Percentiles rank a stretch among this genome's conserved stretches.
Conservation (phyloP, 2,329 filamentous ascomycete genomes). For the Plenodomus tracheiphilus region DNA sequence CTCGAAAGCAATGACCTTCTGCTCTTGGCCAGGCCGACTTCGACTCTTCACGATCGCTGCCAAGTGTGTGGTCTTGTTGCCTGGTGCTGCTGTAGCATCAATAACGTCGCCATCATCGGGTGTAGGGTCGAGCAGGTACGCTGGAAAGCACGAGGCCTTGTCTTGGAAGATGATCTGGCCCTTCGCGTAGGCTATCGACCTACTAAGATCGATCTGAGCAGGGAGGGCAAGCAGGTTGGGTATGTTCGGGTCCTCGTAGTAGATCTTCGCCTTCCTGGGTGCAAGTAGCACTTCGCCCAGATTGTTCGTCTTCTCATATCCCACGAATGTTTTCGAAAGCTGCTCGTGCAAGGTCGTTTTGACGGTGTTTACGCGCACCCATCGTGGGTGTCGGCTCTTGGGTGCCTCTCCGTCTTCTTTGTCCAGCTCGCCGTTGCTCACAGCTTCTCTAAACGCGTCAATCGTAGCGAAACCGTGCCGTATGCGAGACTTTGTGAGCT, state of each 20-base stretch:
- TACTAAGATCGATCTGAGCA: constrained; percentile 70
- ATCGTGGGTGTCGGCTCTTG: constrained; percentile 71
- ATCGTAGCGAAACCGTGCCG: constrained; percentile 70
- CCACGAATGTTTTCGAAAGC: constrained; percentile 72
- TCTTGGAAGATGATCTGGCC: constrained; percentile 90
- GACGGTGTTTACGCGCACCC: constrained; percentile 85
- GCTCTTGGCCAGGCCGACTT: constrained; percentile 29
- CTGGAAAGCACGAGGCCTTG: constrained; percentile 96
- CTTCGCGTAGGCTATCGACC: constrained; percentile 70
- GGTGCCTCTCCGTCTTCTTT: constrained; percentile 43
- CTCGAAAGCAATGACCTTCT: constrained; percentile 76
- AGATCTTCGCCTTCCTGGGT: constrained; percentile 49
- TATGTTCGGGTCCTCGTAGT: constrained; percentile 79
- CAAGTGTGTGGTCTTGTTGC: constrained; percentile 95
- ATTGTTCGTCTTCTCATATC: constrained; percentile 60
- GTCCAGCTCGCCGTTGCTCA: constrained; percentile 51
- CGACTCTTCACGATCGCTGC: constrained; percentile 68
- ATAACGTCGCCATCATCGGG: constrained; percentile 74
- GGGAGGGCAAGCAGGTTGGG: constrained; percentile 82
- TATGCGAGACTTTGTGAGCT: constrained; percentile 79
- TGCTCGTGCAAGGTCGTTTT: constrained; percentile 72
- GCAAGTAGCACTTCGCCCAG: constrained; percentile 61
- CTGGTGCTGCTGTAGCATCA: constrained; percentile 93
- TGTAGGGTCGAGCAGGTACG: constrained; percentile 75
- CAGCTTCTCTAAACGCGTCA: constrained; percentile 64